Evolutionary conservation across 129 eudicot genomes (phyloP).

Genomic region (carrot (Daucus carota)): DH1_v3.0 NC_030388.2:5916001-5916500

Average conservation of each 20-base stretch:
- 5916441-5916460: neutral
- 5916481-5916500: neutral
- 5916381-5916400: neutral
- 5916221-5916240: neutral
- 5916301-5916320: neutral
- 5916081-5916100: neutral
- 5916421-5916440: neutral
- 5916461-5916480: neutral
- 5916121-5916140: neutral
- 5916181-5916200: neutral
- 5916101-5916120: neutral
- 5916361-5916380: constrained; percentile 3
- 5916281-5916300: neutral
- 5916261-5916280: neutral
- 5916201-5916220: neutral
- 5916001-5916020: neutral
- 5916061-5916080: neutral
- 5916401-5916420: neutral
- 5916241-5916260: neutral
- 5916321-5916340: neutral
- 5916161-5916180: neutral
- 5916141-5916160: neutral
- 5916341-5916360: neutral
- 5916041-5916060: neutral
- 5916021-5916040: neutral